Evolutionary conservation across 129 eudicot genomes (phyloP).

Genomic region (Rutidosis leptorrhynchoides): DNA sequence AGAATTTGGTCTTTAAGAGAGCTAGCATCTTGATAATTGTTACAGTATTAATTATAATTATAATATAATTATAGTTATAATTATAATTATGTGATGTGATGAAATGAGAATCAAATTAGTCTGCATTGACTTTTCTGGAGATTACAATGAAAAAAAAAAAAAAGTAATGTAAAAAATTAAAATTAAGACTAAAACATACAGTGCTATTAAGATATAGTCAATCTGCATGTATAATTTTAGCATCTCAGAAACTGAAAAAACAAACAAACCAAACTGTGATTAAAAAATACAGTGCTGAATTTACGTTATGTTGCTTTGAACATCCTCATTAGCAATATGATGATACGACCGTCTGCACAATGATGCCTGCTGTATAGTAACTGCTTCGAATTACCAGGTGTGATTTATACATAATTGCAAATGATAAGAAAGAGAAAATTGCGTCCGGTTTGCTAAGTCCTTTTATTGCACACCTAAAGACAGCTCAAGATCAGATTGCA

Average conservation of each 20-base stretch:
- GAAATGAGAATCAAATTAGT: neutral
- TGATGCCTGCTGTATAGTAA: slow-evolving; percentile 9
- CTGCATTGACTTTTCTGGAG: neutral
- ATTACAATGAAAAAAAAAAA: no score
- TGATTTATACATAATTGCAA: slow-evolving; percentile 72
- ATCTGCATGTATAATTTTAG: neutral
- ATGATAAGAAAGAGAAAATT: slow-evolving; percentile 78
- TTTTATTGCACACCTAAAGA: slow-evolving; percentile 80
- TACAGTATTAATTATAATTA: no score
- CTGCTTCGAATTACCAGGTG: slow-evolving; percentile 52
- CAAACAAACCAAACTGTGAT: neutral
- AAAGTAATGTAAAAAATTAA: no score
- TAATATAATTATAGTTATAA: no score
- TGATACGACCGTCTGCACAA: neutral
- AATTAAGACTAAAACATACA: no score
- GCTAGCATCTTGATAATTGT: neutral
- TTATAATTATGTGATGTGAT: neutral
- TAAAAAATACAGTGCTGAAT: no score
- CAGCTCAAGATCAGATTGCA: slow-evolving; percentile 89
- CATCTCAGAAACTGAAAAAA: neutral
- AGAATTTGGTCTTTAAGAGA: neutral
- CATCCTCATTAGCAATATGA: neutral
- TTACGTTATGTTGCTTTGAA: neutral
- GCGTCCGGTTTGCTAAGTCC: slow-evolving; percentile 88
- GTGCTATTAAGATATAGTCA: neutral